Evolutionary conservation across 768 basidiomycete species (phyloP).

Genomic region (Boletus subcaerulescens): DNA sequence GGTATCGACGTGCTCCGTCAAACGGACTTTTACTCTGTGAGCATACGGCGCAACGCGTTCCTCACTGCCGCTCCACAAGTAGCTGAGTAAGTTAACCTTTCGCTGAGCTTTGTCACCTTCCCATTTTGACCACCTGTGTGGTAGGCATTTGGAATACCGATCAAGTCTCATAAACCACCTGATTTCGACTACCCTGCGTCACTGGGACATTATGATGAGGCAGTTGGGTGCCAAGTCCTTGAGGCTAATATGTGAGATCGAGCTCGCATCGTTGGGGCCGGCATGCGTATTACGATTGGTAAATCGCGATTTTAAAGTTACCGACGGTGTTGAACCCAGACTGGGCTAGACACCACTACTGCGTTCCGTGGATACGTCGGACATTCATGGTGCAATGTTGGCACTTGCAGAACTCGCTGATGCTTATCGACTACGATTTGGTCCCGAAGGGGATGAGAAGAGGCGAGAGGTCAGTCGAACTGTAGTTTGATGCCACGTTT

Average conservation of each 20-base stretch:
- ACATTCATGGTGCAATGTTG: constrained; percentile 81
- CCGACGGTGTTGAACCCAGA: constrained; percentile 9
- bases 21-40: constrained; percentile 94
- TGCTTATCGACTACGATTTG: constrained; percentile 43
- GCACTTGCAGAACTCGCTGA: constrained; percentile 69
- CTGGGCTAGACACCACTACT: constrained; percentile 50
- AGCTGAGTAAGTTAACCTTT: constrained; percentile 62
- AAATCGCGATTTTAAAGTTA: constrained; percentile 25
- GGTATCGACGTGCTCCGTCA: constrained; percentile 91
- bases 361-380: constrained; percentile 60
- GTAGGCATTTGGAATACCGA: constrained; percentile 78
- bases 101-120: background rate
- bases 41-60: constrained; percentile 80
- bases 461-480: constrained; percentile 42
- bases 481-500: background rate
- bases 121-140: constrained; percentile 7
- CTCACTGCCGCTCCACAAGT: constrained; percentile 83
- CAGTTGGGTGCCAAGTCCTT: constrained; percentile 75
- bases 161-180: constrained; percentile 67
- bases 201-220: constrained; percentile 88
- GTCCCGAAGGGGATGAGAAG: constrained; percentile 34
- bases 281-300: constrained; percentile 52
- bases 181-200: constrained; percentile 68
- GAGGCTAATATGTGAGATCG: constrained; percentile 59
- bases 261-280: constrained; percentile 54